Base-by-base conservation (phyloP, 139 green algal species). In the Ulvella scutata region DNA sequence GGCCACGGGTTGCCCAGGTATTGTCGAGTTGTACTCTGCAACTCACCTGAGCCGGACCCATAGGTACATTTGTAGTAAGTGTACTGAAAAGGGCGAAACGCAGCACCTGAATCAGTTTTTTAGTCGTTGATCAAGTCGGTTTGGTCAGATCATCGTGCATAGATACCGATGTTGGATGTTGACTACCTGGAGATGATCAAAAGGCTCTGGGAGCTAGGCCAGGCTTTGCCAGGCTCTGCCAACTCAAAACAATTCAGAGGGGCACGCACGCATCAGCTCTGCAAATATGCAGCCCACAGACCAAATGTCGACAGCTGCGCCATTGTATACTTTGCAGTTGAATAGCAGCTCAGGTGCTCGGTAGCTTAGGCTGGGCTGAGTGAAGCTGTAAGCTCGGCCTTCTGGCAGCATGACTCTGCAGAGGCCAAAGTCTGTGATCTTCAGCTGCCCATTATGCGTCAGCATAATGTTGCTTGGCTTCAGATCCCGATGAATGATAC, bases 401-500 rank as follows among this genome's bases (percentile, higher is more conserved):
- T 67, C 9, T 10, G 10, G 9, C 20, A 36, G 51, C 10, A 67
- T 26, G n/a, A 67, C 51, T 67, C 51, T 67, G 51, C 62, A 79
- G 21, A 90, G 84, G 9, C 87, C 87, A 80, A 92, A 92, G 79
- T 92, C 87, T 29, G 67, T 78, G 77, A 92, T 89, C 81, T 92
- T 91, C 26, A 90, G 74, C 23, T 85, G 74, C 0, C 87, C 87
- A 13, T 43, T 59, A 21, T 59, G 43, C 81, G 81, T 86, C 20
- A 92, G 72, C 73, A 95, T 87, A 61, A 95, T 77, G 85, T 95
- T 95, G 39, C 76, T 82, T 35, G 88, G 86, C 77, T 92, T 95
- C 73, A 95, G 86, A 83, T 95, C 90, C 9, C 90, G 82, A 81
- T 93, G 85, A 23, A 90, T 79, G 21, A 90, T 67, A 29, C 51